A percentile compares a stretch with the other conserved stretches of the same genome.
Evolutionary conservation across 129 eudicot genomes (phyloP).

Genomic region (Calendula officinalis): DNA sequence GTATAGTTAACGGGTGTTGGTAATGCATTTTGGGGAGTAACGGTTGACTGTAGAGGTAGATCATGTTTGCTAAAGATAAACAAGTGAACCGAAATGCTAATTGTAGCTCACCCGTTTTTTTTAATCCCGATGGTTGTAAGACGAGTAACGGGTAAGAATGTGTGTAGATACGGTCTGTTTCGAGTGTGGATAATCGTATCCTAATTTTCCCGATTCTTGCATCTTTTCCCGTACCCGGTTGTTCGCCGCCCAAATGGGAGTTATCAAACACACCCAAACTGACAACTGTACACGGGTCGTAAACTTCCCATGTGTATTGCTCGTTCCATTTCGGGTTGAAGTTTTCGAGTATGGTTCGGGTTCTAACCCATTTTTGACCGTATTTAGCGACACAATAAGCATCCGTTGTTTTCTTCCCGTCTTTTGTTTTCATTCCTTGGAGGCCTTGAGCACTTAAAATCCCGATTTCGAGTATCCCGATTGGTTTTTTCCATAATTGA

Average conservation of each 20-base stretch:
- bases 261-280: slow-evolving; percentile 87
- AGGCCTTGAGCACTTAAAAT: slow-evolving; percentile 86
- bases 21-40: slow-evolving; percentile 92
- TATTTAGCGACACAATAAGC: slow-evolving; percentile 95
- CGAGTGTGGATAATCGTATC: slow-evolving; percentile 81
- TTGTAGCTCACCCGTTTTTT: slow-evolving; percentile 90
- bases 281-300: slow-evolving; percentile 88
- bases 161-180: slow-evolving; percentile 78
- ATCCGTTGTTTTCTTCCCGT: slow-evolving; percentile 66
- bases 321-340: slow-evolving; percentile 90
- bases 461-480: slow-evolving; percentile 87
- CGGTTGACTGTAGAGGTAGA: slow-evolving; percentile 73
- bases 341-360: slow-evolving; percentile 80
- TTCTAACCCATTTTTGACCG: slow-evolving; percentile 96
- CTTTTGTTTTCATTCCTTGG: slow-evolving; percentile 69
- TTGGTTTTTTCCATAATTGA: slow-evolving; percentile 87
- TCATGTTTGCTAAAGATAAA: slow-evolving; percentile 70
- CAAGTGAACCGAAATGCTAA: slow-evolving; percentile 90
- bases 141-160: slow-evolving; percentile 88
- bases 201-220: slow-evolving; percentile 84
- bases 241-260: slow-evolving; percentile 68
- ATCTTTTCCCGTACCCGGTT: slow-evolving; percentile 46
- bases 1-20: slow-evolving; percentile 71
- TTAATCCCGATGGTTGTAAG: slow-evolving; percentile 73
- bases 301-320: slow-evolving; percentile 97